Percentiles rank a stretch among this genome's conserved stretches.
Conservation (phyloP, 768 basidiomycete species). For the Fomitopsis serialis region DNA sequence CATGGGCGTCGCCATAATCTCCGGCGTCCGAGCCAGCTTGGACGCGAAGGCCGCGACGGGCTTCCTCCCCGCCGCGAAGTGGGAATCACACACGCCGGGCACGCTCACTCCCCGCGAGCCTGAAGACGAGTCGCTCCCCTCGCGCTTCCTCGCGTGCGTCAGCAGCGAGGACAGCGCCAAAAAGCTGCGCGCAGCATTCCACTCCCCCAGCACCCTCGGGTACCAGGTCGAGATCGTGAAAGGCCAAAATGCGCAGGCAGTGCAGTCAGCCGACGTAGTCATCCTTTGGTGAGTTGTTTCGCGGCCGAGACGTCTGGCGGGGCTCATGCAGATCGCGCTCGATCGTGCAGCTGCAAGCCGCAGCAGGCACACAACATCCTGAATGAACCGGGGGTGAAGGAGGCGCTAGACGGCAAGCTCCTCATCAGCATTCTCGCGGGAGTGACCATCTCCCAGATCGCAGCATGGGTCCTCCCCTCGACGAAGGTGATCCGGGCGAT, state of each 20-base stretch:
- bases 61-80: conserved; percentile 36
- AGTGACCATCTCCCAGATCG: conserved; percentile 80
- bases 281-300: conserved; percentile 70
- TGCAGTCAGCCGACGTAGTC: conserved; percentile 73
- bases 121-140: conserved; percentile 67
- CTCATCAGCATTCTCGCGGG: conserved; percentile 98
- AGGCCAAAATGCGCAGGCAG: conserved; percentile 68
- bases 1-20: conserved; percentile 94
- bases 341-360: conserved; percentile 77
- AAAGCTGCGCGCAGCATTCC: conserved; percentile 61
- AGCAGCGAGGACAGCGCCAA: conserved; percentile 68
- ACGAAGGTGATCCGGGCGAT: conserved; percentile 91
- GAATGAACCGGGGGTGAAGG: conserved; percentile 64
- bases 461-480: conserved; percentile 64
- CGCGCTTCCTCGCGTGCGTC: conserved; percentile 84
- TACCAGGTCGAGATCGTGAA: conserved; percentile 63
- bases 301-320: background rate
- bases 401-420: conserved; percentile 85
- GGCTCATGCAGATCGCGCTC: background rate
- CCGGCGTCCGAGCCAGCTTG: conserved; percentile 85
- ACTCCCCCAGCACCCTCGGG: conserved; percentile 52
- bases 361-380: conserved; percentile 78
- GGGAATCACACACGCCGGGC: conserved; percentile 69
- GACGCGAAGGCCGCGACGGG: conserved; percentile 36
- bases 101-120: conserved; percentile 59